These are phyloP conservation scores for Grosmannia clavigera DNA, from an alignment of 2,329 filamentous ascomycete genomes.

Conservation along the genomic window DNA sequence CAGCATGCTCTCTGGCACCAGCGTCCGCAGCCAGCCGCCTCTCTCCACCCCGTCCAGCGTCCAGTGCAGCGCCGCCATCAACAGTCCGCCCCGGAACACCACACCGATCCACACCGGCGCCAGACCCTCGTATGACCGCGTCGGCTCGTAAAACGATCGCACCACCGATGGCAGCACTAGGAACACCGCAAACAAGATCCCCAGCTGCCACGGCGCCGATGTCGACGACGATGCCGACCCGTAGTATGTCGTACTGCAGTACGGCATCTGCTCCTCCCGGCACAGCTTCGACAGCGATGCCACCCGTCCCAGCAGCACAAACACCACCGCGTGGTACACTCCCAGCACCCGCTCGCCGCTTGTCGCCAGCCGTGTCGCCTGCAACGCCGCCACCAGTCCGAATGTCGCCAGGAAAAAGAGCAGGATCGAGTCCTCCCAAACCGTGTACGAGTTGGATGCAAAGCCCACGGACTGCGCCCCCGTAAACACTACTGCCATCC, in stretches of 20 bases:
- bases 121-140: conserved; percentile 76
- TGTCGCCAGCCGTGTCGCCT: conserved; percentile 60
- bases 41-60: conserved; percentile 75
- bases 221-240: conserved; percentile 84
- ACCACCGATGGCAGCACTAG: conserved; percentile 61
- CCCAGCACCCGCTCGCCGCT: conserved; percentile 60
- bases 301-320: conserved; percentile 64
- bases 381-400: conserved; percentile 59
- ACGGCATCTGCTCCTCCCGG: conserved; percentile 96
- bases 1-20: conserved; percentile 32
- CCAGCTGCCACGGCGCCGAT: conserved; percentile 79
- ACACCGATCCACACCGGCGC: conserved; percentile 75
- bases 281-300: conserved; percentile 86
- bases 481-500: conserved; percentile 69
- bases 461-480: conserved; percentile 86
- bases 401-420: conserved; percentile 87
- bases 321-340: conserved; percentile 73
- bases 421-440: conserved; percentile 95
- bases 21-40: background rate
- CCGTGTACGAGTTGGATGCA: conserved; percentile 94
- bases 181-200: conserved; percentile 64
- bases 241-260: conserved; percentile 91
- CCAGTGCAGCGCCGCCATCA: conserved; percentile 76
- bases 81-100: conserved; percentile 62
- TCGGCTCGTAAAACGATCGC: conserved; percentile 69